Percentiles rank a stretch among this genome's conserved stretches.
Evolutionary conservation across 208 protist species (phyloP).

Genomic region (Trypanosoma grayi): DNA sequence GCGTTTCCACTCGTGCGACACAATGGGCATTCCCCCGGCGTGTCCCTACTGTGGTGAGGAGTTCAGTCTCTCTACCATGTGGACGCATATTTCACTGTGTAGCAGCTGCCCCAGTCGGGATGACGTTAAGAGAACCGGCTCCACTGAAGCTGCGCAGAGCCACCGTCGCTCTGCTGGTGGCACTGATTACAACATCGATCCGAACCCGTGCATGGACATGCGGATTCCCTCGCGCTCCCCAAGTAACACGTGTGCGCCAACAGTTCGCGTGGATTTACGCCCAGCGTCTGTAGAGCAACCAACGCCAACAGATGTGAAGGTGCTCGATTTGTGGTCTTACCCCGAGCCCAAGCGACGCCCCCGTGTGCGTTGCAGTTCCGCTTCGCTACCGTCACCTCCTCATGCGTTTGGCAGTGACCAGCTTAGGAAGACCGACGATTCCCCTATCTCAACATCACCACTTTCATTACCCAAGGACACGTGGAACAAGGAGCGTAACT

Average conservation of each 20-base stretch:
- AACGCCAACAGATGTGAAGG: not conserved
- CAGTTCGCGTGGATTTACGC: constrained; percentile 11
- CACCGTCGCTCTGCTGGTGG: not conserved
- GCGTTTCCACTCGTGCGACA: too few species aligned
- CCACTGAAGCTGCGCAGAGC: not conserved
- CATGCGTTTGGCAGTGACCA: not conserved
- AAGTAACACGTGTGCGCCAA: not conserved
- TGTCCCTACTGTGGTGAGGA: constrained; percentile 48
- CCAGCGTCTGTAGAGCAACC: not conserved
- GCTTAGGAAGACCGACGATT: not conserved
- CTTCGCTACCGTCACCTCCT: constrained; percentile 4
- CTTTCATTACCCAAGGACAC: not conserved
- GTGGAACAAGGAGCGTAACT: not conserved
- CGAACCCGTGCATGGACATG: not conserved
- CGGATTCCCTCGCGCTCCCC: constrained; percentile 1
- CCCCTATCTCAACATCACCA: not conserved
- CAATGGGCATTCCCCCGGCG: constrained; percentile 39
- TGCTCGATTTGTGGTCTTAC: not conserved
- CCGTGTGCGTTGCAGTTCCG: not conserved
- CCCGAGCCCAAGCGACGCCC: not conserved
- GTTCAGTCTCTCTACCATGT: constrained; percentile 33
- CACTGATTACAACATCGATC: not conserved
- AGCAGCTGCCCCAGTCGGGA: not conserved
- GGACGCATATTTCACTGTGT: constrained; percentile 35
- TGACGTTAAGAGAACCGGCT: not conserved